A percentile compares a stretch with the other conserved stretches of the same genome.
phyloP scores from a whole-genome alignment of 352 stramenopile genomes.

The Globisporangium uncinulatum region DNA sequence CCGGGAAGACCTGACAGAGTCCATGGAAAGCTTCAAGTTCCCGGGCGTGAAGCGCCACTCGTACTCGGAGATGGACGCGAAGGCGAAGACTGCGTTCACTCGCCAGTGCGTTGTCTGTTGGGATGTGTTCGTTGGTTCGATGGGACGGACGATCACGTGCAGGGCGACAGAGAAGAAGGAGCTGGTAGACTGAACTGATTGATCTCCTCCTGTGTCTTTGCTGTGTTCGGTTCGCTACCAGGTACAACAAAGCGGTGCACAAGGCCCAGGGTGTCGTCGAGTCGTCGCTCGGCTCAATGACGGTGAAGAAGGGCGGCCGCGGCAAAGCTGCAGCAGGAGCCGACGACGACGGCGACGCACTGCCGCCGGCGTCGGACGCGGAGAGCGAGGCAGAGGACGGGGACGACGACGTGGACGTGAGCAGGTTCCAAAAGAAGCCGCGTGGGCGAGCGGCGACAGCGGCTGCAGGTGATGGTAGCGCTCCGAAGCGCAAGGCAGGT shows the following conservation, averaged over 20 bases:
- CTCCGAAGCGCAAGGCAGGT: conserved; percentile 50
- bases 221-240: conserved; percentile 9
- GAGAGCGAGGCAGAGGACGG: conserved; percentile 65
- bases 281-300: conserved; percentile 56
- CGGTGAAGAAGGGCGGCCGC: conserved; percentile 60
- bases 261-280: conserved; percentile 94
- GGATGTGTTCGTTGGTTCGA: neutral
- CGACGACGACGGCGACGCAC: conserved; percentile 40
- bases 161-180: neutral
- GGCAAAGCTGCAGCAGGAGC: conserved; percentile 32
- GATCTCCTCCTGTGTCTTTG: neutral
- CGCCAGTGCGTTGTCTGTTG: conserved; percentile 42
- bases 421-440: conserved; percentile 80
- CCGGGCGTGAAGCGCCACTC: conserved; percentile 67
- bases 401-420: conserved; percentile 51
- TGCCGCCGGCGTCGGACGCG: conserved; percentile 54
- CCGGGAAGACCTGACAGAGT: conserved; percentile 97
- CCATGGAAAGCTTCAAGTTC: conserved; percentile 90
- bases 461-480: conserved; percentile 11
- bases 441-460: conserved; percentile 22
- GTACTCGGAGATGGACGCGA: conserved; percentile 76
- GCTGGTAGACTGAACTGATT: neutral
- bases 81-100: conserved; percentile 93
- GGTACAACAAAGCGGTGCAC: conserved; percentile 92
- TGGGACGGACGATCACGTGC: neutral